Conservation (phyloP, 2,329 filamentous ascomycete species). For the Scytalidium sp. region DNA sequence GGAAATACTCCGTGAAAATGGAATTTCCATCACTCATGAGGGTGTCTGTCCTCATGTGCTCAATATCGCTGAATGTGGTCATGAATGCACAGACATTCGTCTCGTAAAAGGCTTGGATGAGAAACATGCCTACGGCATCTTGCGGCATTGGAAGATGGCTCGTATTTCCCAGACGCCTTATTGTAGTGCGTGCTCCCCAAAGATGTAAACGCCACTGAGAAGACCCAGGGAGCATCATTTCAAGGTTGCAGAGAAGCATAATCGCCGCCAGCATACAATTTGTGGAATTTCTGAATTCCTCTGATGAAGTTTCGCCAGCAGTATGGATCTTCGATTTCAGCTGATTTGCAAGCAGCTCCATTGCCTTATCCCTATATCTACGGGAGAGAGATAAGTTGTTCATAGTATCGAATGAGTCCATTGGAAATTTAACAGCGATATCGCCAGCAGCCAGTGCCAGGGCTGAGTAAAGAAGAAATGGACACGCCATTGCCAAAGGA, state of each 20-base stretch:
- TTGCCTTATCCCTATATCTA: conserved; percentile 1
- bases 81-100: conserved; percentile 5
- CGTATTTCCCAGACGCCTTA: conserved; percentile 3
- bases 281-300: background rate
- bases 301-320: background rate
- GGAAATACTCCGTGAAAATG: conserved; percentile 2
- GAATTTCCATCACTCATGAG: conserved; percentile 1
- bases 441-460: conserved; percentile 5
- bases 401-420: background rate
- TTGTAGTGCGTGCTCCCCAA: conserved; percentile 5
- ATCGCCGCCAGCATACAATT: conserved; percentile 4
- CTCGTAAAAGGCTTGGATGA: conserved; percentile 3
- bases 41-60: background rate
- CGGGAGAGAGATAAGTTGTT: background rate
- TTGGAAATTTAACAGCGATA: background rate
- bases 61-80: conserved; percentile 1
- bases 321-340: background rate
- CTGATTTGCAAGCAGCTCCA: conserved; percentile 3
- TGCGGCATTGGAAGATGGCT: background rate
- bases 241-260: conserved; percentile 3
- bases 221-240: conserved; percentile 3
- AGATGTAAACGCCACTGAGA: conserved; percentile 6
- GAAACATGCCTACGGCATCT: conserved; percentile 2
- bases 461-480: conserved; percentile 1
- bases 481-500: conserved; percentile 1